Evolutionary conservation across 1,284 basidiomycete species (phyloP).

Genomic region (Athelia sp.): DNA sequence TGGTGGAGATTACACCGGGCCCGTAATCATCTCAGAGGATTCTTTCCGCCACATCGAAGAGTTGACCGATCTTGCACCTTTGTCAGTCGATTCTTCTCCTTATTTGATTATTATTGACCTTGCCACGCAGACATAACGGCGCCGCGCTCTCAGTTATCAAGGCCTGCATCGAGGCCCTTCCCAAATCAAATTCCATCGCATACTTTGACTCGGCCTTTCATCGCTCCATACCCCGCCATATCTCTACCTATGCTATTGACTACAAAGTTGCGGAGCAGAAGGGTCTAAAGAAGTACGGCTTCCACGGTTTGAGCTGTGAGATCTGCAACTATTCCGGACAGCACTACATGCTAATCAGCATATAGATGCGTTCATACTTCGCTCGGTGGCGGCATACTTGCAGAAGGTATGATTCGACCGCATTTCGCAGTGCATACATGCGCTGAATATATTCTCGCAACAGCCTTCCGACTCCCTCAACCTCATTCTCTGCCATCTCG

Average conservation of each 20-base stretch:
- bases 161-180: conserved; percentile 58
- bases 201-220: conserved; percentile 89
- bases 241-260: conserved; percentile 75
- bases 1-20: conserved; percentile 69
- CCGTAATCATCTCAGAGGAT: conserved; percentile 60
- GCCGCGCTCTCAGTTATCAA: conserved; percentile 57
- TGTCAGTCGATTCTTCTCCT: conserved; percentile 32
- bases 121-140: conserved; percentile 52
- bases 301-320: conserved; percentile 77
- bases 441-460: not conserved
- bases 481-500: conserved; percentile 79
- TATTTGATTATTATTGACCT: too few species aligned
- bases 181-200: conserved; percentile 57
- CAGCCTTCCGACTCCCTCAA: conserved; percentile 40
- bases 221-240: conserved; percentile 64
- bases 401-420: conserved; percentile 34
- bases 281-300: conserved; percentile 83
- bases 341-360: conserved; percentile 28
- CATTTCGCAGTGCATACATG: not conserved
- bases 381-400: conserved; percentile 53
- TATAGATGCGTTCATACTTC: conserved; percentile 59
- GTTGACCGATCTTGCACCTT: conserved; percentile 74
- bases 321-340: conserved; percentile 39
- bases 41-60: conserved; percentile 68
- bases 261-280: conserved; percentile 53